These are phyloP conservation scores for Nelumbo lutea DNA, from an alignment of 164 flowering plant genomes.

Conservation along the genomic window DNA sequence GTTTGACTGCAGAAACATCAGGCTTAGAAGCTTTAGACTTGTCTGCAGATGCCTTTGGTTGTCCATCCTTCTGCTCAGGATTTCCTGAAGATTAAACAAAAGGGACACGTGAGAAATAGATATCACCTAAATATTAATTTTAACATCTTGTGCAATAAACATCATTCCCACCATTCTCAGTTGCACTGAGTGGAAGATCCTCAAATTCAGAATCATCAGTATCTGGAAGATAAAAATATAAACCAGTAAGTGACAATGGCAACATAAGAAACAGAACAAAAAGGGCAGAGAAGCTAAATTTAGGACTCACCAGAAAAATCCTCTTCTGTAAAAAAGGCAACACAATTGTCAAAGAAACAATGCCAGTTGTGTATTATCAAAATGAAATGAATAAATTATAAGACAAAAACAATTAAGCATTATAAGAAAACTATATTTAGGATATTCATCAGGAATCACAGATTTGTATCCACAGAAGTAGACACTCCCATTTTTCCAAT, in stretches of 20 bases:
- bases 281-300: background rate
- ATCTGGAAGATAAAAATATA: conserved; percentile 15
- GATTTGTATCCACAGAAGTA: conserved; percentile 59
- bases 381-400: background rate
- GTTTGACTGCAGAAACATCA: conserved; percentile 19
- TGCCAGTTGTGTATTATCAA: background rate
- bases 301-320: conserved; percentile 12
- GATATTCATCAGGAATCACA: conserved; percentile 33
- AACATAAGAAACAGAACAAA: too few relatives aligned
- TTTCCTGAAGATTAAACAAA: conserved; percentile 24
- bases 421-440: conserved; percentile 12
- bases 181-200: conserved; percentile 16
- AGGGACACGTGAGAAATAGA: too few relatives aligned
- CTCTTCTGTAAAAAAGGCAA: conserved; percentile 2
- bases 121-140: too few relatives aligned
- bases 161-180: conserved; percentile 30
- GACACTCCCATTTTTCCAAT: conserved; percentile 68
- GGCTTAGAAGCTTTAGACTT: conserved; percentile 23
- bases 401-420: background rate
- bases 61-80: conserved; percentile 15
- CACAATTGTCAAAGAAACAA: conserved; percentile 13
- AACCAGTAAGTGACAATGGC: background rate
- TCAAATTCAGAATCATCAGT: conserved; percentile 28
- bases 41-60: conserved; percentile 20
- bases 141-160: too few relatives aligned